Percentiles rank a stretch among this genome's conserved stretches.
phyloP scores from a whole-genome alignment of 192 early-diverging fungal genomes.

The Umbelopsis ramanniana region DNA sequence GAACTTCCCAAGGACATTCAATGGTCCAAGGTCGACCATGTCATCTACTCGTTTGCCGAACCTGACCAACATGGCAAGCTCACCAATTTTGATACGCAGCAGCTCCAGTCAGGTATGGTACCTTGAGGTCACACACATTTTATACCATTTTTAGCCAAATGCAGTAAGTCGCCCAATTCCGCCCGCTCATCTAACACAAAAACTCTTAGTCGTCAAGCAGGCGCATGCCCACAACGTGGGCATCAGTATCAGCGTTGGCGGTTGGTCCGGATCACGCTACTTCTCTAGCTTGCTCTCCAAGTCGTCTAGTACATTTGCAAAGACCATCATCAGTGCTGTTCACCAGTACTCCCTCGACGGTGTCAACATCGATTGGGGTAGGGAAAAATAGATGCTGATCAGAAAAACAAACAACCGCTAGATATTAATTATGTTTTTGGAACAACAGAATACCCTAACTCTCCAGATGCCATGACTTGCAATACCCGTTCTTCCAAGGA shows the following conservation, averaged over 20 bases:
- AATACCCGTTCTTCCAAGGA: conserved; percentile 36
- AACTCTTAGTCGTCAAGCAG: conserved; percentile 35
- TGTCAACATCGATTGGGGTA: conserved; percentile 63
- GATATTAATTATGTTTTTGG: not conserved
- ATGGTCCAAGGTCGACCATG: conserved; percentile 53
- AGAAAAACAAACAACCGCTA: too few species aligned
- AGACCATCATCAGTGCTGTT: conserved; percentile 45
- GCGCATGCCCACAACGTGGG: conserved; percentile 37
- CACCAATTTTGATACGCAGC: conserved; percentile 34
- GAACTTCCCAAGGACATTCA: conserved; percentile 29
- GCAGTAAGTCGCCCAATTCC: not conserved
- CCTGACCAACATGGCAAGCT: conserved; percentile 43
- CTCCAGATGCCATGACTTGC: conserved; percentile 19
- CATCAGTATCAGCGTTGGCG: conserved; percentile 55
- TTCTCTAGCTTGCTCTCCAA: conserved; percentile 47
- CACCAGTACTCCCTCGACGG: conserved; percentile 57
- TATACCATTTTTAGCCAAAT: too few species aligned
- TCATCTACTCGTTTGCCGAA: conserved; percentile 62
- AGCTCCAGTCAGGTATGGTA: conserved; percentile 30
- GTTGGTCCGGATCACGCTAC: conserved; percentile 60
- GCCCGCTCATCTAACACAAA: not conserved
- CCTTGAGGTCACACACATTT: not conserved
- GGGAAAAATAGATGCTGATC: too few species aligned
- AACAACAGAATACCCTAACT: conserved; percentile 52
- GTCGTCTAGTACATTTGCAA: conserved; percentile 34